Conservation (phyloP, 768 basidiomycete species). For the Clavaria fumosa region DNA sequence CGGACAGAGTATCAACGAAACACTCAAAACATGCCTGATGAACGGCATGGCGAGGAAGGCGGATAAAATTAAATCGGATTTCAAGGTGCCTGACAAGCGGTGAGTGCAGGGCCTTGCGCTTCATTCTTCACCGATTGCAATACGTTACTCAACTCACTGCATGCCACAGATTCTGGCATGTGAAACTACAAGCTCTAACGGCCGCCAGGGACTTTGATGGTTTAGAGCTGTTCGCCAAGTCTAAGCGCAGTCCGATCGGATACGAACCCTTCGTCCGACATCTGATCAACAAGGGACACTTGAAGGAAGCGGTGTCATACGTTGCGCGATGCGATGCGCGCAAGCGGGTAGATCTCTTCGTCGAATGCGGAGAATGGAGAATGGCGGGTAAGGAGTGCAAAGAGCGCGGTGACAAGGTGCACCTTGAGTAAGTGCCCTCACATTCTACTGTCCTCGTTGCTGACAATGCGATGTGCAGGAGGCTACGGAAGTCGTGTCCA, state of each 20-base stretch:
- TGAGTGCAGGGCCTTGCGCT: conserved; percentile 15
- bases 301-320: conserved; percentile 61
- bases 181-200: conserved; percentile 75
- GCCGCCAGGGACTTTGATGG: conserved; percentile 73
- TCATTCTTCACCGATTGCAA: conserved; percentile 2
- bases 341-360: conserved; percentile 74
- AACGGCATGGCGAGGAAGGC: conserved; percentile 77
- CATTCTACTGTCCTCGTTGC: conserved; percentile 2
- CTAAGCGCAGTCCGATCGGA: conserved; percentile 86
- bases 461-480: conserved; percentile 25
- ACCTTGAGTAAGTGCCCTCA: conserved; percentile 66
- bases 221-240: conserved; percentile 73
- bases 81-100: conserved; percentile 93
- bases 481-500: conserved; percentile 58
- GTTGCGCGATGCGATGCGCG: conserved; percentile 76
- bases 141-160: conserved; percentile 4
- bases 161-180: conserved; percentile 73
- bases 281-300: conserved; percentile 57
- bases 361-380: conserved; percentile 83
- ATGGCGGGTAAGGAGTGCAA: conserved; percentile 82
- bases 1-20: conserved; percentile 76
- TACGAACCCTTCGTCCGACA: conserved; percentile 84
- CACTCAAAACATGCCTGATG: conserved; percentile 60
- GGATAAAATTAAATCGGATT: conserved; percentile 78
- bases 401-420: conserved; percentile 71